Percentiles rank a stretch among this genome's conserved stretches.
phyloP scores from a whole-genome alignment of 306 rosid genomes.

The Quercus wislizeni region DNA sequence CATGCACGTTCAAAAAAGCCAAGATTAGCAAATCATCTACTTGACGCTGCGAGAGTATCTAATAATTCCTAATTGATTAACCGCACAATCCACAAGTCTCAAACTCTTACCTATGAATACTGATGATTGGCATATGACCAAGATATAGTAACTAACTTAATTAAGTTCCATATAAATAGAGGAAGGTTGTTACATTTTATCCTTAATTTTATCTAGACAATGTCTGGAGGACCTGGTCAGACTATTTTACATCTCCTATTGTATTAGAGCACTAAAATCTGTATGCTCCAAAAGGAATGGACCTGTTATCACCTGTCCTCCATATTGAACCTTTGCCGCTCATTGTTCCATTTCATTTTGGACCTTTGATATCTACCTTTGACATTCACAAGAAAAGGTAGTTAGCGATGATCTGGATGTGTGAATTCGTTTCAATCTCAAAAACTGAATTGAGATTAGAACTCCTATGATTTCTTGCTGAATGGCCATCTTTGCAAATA shows the following conservation, averaged over 20 bases:
- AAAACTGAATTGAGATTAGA: slow-evolving; percentile 12
- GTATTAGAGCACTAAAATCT: slow-evolving; percentile 2
- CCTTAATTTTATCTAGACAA: not conserved
- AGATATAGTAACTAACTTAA: not conserved
- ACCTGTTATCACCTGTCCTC: slow-evolving; percentile 21
- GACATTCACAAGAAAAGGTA: slow-evolving; percentile 25
- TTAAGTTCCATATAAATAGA: not conserved
- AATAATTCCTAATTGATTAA: too few relatives aligned
- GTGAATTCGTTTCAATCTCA: slow-evolving; percentile 25
- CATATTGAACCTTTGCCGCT: slow-evolving; percentile 28
- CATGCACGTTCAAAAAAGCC: too few relatives aligned
- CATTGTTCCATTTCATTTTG: slow-evolving; percentile 20
- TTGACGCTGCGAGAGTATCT: too few relatives aligned
- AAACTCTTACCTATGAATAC: too few relatives aligned
- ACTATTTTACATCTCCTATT: not conserved
- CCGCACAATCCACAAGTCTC: too few relatives aligned
- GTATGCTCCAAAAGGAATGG: slow-evolving; percentile 18
- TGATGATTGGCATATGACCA: not conserved
- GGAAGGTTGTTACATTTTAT: not conserved
- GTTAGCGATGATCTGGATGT: not conserved
- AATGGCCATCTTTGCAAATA: slow-evolving; percentile 11
- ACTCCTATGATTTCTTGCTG: slow-evolving; percentile 12
- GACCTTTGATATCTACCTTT: slow-evolving; percentile 25
- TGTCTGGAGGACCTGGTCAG: slow-evolving; percentile 25
- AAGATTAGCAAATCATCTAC: too few relatives aligned